Evolutionary conservation across 176 grass and related monocot genomes (phyloP).

Genomic region (Lolium perenne): DNA sequence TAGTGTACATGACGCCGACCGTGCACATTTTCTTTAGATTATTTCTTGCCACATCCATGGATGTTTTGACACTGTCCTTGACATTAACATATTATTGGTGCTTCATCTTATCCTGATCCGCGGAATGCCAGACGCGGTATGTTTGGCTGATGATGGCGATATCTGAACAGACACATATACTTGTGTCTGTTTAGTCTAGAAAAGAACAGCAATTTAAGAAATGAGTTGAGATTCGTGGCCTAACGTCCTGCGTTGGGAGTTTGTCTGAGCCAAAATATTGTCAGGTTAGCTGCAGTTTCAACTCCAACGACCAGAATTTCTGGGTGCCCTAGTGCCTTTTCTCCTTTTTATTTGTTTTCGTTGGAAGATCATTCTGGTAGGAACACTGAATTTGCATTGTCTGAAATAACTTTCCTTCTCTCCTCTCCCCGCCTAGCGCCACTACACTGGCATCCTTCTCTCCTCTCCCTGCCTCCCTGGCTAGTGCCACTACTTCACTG

Average conservation of each 20-base stretch:
- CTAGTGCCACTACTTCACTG: too few species aligned
- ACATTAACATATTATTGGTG: background rate
- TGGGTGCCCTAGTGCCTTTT: too few species aligned
- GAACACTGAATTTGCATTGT: too few species aligned
- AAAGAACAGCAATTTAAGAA: background rate
- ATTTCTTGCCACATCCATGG: background rate
- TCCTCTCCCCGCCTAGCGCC: too few species aligned
- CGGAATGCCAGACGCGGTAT: background rate
- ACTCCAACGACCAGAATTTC: background rate
- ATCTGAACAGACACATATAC: background rate
- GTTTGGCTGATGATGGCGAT: conserved; percentile 14
- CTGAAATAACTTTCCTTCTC: too few species aligned
- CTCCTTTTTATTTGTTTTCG: too few species aligned
- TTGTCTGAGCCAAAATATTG: background rate
- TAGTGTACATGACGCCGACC: background rate
- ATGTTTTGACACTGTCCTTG: background rate
- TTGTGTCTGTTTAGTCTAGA: background rate
- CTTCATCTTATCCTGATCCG: conserved; percentile 37
- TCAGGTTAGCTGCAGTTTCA: background rate
- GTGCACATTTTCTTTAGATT: background rate
- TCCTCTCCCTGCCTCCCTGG: too few species aligned
- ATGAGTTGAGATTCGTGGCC: background rate
- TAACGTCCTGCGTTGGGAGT: background rate
- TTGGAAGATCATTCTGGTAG: too few species aligned
- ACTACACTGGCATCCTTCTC: too few species aligned